Conservation (phyloP, 345 rosid genomes). For the Excoecaria agallocha region DNA sequence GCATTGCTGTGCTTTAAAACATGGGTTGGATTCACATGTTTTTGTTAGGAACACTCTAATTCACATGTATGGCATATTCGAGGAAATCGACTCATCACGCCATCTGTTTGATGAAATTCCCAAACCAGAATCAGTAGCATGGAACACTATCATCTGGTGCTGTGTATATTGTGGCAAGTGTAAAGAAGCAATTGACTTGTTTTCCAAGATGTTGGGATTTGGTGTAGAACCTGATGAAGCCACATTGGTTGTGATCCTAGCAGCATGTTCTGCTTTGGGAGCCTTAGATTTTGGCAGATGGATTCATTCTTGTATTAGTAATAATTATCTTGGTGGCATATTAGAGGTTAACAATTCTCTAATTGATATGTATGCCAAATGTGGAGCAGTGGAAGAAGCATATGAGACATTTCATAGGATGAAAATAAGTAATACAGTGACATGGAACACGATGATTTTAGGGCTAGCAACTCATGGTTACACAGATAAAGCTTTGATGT, state of each 20-base stretch:
- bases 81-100: constrained; percentile 20
- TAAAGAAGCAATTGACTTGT: constrained; percentile 30
- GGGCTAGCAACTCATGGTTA: constrained; percentile 43
- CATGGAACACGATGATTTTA: constrained; percentile 44
- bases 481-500: constrained; percentile 26
- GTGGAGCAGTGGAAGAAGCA: constrained; percentile 44
- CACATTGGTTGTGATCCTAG: constrained; percentile 32
- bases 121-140: constrained; percentile 30
- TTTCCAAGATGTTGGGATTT: constrained; percentile 25
- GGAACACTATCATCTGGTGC: constrained; percentile 37
- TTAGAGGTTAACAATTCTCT: constrained; percentile 33
- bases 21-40: constrained; percentile 30
- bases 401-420: constrained; percentile 24
- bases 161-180: constrained; percentile 22
- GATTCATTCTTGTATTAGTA: constrained; percentile 27
- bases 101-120: constrained; percentile 42
- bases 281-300: constrained; percentile 39
- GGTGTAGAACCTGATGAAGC: constrained; percentile 38
- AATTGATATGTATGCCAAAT: constrained; percentile 49
- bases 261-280: constrained; percentile 37
- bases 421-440: constrained; percentile 26
- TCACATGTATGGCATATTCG: constrained; percentile 38
- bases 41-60: constrained; percentile 38
- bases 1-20: constrained; percentile 41
- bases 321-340: constrained; percentile 4